Evolutionary conservation across 2,329 filamentous ascomycete species (phyloP), one percentile per base, ranked within the genome.

Genomic region (Penicillium italicum): DNA sequence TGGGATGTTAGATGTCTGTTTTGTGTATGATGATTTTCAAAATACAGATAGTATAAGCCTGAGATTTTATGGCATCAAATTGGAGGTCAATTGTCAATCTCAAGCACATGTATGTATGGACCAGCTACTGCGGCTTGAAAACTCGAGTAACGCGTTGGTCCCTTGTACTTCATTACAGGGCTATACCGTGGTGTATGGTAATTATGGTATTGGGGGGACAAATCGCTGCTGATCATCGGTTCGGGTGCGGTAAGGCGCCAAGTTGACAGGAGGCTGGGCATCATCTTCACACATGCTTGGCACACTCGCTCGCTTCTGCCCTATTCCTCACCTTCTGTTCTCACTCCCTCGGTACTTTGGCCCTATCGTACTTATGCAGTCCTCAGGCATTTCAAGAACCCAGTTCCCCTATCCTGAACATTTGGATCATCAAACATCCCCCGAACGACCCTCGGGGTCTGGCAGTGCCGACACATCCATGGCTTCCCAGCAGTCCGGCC

Each of bases 401-500:
- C 34, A 52, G 41, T 44, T 43, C 38, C 47, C 53, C 28, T 51
- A 55, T 22, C 28, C 44, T 18, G 53, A 50, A 45, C 31, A 44
- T 8, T 30, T 50, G 18, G 47, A 30, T 22, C 50, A 53, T 40
- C 38, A 43, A 65, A 80, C 84, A 62, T 68, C 38, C 43, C 62
- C 62, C 43, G 64, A 67, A 47, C 66, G 66, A 51, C 61, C 64
- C 38, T 65, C 66, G 24, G 62, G 62, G 26, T 63, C 69, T 78
- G 82, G 54, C 76, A 83, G 61, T 79, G 82, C 53, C 71, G 65
- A 69, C 43, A 62, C 61, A 46, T 43, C 62, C 52, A 72, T 72
- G 70, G 87, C 86, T 49, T 85, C 87, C 33, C 80, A 76, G 55
- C 73, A 77, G 54, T 77, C 84, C 61, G 85, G 85, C 56, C 84